Percentiles rank a stretch among this genome's conserved stretches.
These are phyloP conservation scores for Ceratobasidium sp. DNA, from an alignment of 1,284 basidiomycete species.

Conservation along the genomic window DNA sequence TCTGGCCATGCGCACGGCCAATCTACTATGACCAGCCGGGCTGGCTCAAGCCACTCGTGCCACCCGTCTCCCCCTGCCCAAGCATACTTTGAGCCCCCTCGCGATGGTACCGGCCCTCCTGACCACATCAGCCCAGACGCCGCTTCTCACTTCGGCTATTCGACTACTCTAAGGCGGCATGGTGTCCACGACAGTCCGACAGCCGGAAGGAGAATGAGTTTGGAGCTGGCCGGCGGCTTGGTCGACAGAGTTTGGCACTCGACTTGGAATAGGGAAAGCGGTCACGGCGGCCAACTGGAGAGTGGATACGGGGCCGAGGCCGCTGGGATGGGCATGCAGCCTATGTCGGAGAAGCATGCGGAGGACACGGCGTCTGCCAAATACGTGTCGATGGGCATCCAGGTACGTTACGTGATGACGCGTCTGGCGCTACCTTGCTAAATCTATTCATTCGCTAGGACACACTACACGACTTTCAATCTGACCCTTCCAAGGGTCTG, in stretches of 20 bases:
- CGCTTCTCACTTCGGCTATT: conserved; percentile 80
- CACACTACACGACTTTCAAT: conserved; percentile 74
- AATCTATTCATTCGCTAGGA: conserved; percentile 49
- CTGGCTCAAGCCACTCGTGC: conserved; percentile 12
- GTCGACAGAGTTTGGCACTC: conserved; percentile 41
- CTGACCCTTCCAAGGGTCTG: conserved; percentile 71
- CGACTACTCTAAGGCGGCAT: conserved; percentile 79
- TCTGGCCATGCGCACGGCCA: conserved; percentile 39
- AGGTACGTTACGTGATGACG: conserved; percentile 59
- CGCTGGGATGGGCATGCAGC: conserved; percentile 32
- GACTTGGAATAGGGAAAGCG: not conserved
- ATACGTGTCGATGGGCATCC: conserved; percentile 62
- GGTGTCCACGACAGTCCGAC: conserved; percentile 53
- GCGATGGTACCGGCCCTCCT: conserved; percentile 58
- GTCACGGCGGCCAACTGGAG: not conserved
- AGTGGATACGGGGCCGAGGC: conserved; percentile 46
- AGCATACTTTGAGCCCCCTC: conserved; percentile 72
- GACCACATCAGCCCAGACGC: conserved; percentile 70
- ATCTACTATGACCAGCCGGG: conserved; percentile 9
- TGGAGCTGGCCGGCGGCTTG: conserved; percentile 28
- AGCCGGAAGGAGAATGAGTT: conserved; percentile 39
- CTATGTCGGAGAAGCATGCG: not conserved
- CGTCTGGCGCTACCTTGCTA: not conserved
- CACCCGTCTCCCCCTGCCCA: conserved; percentile 75
- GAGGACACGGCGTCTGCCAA: conserved; percentile 64